Conservation (phyloP, 225 moss, liverwort and hornwort species). For the Marchantia paleacea region DNA sequence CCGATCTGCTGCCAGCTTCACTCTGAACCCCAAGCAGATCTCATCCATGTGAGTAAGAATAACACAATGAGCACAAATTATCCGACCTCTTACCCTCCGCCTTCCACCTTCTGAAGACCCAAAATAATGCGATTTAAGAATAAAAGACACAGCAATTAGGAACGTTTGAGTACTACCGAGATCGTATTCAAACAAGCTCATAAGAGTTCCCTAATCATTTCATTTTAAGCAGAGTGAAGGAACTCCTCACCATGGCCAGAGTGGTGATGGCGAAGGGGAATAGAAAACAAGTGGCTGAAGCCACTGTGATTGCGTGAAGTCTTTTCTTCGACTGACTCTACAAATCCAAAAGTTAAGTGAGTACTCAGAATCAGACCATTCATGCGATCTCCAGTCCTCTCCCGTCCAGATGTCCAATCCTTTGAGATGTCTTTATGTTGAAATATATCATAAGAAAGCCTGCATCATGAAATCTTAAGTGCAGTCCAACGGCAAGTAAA, state of each 20-base stretch:
- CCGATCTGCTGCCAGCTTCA: conserved; percentile 53
- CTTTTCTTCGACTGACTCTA: conserved; percentile 96
- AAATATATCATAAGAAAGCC: background rate
- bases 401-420: no score
- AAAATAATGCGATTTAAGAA: background rate
- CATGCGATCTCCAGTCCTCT: background rate
- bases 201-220: background rate
- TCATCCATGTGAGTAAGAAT: background rate
- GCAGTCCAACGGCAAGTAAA: no score
- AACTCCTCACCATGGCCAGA: conserved; percentile 63
- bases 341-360: conserved; percentile 6
- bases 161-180: background rate
- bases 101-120: background rate
- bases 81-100: background rate
- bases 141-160: background rate
- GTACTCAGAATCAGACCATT: background rate
- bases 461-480: background rate
- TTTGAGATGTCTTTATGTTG: background rate
- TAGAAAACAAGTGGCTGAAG: conserved; percentile 73
- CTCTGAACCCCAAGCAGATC: conserved; percentile 48
- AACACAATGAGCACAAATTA: background rate
- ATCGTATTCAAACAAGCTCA: background rate
- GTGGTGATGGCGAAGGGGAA: conserved; percentile 87
- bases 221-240: background rate
- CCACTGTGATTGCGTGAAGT: conserved; percentile 84